Percentiles rank a stretch among this genome's conserved stretches.
phyloP scores from a whole-genome alignment of 2,329 filamentous ascomycete species.

The Drechslerella coelobrocha region DNA sequence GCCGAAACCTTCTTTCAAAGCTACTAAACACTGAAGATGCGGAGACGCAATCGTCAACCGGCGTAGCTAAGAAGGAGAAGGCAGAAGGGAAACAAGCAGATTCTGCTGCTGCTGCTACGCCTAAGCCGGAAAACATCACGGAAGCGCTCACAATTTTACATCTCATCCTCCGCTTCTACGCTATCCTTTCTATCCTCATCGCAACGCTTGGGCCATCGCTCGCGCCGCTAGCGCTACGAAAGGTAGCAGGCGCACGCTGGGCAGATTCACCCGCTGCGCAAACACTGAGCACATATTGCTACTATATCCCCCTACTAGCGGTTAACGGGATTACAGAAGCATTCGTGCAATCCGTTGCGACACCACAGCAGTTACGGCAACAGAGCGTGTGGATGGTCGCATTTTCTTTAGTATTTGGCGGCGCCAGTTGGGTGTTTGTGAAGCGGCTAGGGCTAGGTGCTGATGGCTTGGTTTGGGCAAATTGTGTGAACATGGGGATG shows the following conservation, averaged over 20 bases:
- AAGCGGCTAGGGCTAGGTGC: conserved; percentile 74
- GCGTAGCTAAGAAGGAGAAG: conserved; percentile 45
- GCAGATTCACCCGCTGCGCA: conserved; percentile 72
- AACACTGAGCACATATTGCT: conserved; percentile 81
- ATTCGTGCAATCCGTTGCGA: conserved; percentile 87
- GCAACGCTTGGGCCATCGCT: conserved; percentile 75
- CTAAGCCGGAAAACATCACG: conserved; percentile 58
- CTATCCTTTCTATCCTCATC: conserved; percentile 73
- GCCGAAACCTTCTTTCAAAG: conserved; percentile 85
- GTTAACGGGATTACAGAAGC: conserved; percentile 91
- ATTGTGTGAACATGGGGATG: conserved; percentile 86
- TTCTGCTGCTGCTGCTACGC: too few relatives aligned
- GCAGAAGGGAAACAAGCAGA: conserved; percentile 56
- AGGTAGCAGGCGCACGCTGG: conserved; percentile 82
- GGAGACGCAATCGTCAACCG: conserved; percentile 38
- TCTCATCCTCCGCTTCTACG: conserved; percentile 74
- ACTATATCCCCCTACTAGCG: conserved; percentile 90
- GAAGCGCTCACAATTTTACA: conserved; percentile 65
- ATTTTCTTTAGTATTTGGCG: conserved; percentile 79
- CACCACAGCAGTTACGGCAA: conserved; percentile 72
- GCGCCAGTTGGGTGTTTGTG: conserved; percentile 77
- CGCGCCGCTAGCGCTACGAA: conserved; percentile 73
- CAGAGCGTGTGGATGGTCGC: conserved; percentile 85
- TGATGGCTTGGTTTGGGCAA: conserved; percentile 81
- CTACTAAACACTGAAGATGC: conserved; percentile 65